Base-by-base conservation (phyloP, 306 rosid genomes). In the Mimosa pudica region DNA sequence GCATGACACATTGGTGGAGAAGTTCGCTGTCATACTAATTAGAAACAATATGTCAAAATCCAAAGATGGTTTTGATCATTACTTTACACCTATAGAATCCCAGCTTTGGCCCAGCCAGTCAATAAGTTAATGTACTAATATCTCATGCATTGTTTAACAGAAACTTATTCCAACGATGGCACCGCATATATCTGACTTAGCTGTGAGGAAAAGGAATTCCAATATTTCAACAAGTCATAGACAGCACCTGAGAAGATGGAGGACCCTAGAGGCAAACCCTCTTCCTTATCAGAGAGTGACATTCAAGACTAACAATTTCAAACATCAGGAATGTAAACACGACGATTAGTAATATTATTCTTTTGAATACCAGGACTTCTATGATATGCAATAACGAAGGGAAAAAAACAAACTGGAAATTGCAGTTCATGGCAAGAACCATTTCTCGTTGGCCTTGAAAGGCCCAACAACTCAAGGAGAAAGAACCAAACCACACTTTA, bases 231-330 rank as follows among this genome's bases (percentile, higher is more conserved):
- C 64, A 14, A 63, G 51, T 11, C 72, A 17, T 61, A 82, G 7
- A 42, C 73, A 80, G 76, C 32, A 95, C 99, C 99, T 96, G 99
- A 96, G 84, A 65, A 93, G 97, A 90, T 93, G 98, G 88, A 96
- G 87, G 79, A 93, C 98, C 79, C 97, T 80, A 4, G 99, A 91
- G 67, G 84, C 90, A 84, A 96, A 91, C 93, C 87, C 41, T 96
- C 97, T 87, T 96, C 98, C 83, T 89, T 93, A 54, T 89, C 70
- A 96, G 83, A 71, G 97, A 90, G 82, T 93, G 98, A 20, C 98
- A 96, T 88, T 96, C 99, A 36, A 96, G 96, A 75, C 98, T 89
- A 82, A 93, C 89, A 70, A 96, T 93, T 86, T 96, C 99, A 68
- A 93, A 94, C 86, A 90, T 89, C 99, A 92, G 87, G 44, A 82